Evolutionary conservation across 2,329 filamentous ascomycete genomes (phyloP).

Genomic region (Fusarium paranaense): DNA sequence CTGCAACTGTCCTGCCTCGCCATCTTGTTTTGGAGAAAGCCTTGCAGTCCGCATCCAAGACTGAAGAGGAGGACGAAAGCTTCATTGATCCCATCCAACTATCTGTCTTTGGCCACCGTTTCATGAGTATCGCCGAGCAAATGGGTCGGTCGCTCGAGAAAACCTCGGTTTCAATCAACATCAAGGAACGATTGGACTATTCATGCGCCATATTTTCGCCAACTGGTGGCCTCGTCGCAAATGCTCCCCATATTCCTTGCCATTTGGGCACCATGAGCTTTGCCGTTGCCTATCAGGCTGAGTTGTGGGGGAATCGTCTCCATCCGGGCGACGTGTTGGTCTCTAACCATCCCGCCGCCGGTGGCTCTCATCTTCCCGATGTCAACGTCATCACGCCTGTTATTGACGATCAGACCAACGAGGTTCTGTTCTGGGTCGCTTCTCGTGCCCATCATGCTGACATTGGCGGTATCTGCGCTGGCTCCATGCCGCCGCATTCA

Average conservation of each 20-base stretch:
- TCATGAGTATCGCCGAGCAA: slow-evolving; percentile 87
- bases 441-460: slow-evolving; percentile 85
- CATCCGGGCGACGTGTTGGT: background rate
- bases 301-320: background rate
- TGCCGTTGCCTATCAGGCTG: background rate
- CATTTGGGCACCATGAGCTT: background rate
- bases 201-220: slow-evolving; percentile 83
- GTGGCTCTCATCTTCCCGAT: background rate
- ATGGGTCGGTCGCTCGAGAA: slow-evolving; percentile 84
- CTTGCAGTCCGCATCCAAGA: background rate
- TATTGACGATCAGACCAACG: slow-evolving; percentile 67
- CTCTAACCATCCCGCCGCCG: background rate
- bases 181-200: slow-evolving; percentile 84
- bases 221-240: slow-evolving; percentile 78
- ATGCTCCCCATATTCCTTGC: slow-evolving; percentile 69
- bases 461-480: slow-evolving; percentile 76
- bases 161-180: slow-evolving; percentile 81
- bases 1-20: slow-evolving; percentile 81
- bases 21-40: slow-evolving; percentile 71
- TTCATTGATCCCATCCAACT: slow-evolving; percentile 82
- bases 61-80: background rate
- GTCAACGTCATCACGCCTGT: slow-evolving; percentile 59
- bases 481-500: background rate
- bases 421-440: slow-evolving; percentile 84
- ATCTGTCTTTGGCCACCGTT: slow-evolving; percentile 81